Conservation (phyloP, 73 alveolate species). For the Paramecium primaurelia region DNA sequence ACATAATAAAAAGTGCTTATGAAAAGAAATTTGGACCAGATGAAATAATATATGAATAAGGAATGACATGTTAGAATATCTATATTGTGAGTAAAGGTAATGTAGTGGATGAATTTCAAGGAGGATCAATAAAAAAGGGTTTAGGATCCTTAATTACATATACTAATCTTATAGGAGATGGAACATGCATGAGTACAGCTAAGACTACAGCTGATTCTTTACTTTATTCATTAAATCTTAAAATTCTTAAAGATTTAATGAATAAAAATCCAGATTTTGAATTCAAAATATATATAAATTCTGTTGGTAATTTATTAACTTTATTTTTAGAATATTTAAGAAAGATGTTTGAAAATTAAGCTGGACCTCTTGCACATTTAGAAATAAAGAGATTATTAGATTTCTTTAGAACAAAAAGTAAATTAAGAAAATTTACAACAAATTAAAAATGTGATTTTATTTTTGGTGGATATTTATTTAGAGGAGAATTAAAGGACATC, state of each 20-base stretch:
- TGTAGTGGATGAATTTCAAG: constrained; percentile 37
- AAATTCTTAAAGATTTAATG: neutral
- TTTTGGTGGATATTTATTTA: constrained; percentile 36
- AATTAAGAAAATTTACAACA: neutral
- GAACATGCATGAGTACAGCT: neutral
- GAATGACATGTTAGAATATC: constrained; percentile 42
- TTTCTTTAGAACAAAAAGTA: neutral
- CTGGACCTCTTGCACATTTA: constrained; percentile 20
- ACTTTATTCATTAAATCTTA: neutral
- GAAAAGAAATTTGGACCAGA: constrained; percentile 29
- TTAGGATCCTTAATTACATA: constrained; percentile 49
- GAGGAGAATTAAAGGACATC: constrained; percentile 17
- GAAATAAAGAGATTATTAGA: neutral
- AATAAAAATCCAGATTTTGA: neutral
- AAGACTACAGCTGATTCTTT: neutral
- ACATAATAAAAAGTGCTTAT: constrained; percentile 2
- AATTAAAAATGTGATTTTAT: neutral
- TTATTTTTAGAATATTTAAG: neutral
- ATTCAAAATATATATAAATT: neutral
- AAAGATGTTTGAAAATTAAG: neutral
- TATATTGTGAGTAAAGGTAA: constrained; percentile 50
- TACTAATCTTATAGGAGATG: constrained; percentile 45
- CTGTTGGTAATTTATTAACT: neutral
- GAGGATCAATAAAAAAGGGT: constrained; percentile 37
- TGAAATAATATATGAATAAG: constrained; percentile 53